Evolutionary conservation across 768 basidiomycete genomes (phyloP), one percentile per base, ranked within the genome.

Genomic region (Lactarius quietus): DNA sequence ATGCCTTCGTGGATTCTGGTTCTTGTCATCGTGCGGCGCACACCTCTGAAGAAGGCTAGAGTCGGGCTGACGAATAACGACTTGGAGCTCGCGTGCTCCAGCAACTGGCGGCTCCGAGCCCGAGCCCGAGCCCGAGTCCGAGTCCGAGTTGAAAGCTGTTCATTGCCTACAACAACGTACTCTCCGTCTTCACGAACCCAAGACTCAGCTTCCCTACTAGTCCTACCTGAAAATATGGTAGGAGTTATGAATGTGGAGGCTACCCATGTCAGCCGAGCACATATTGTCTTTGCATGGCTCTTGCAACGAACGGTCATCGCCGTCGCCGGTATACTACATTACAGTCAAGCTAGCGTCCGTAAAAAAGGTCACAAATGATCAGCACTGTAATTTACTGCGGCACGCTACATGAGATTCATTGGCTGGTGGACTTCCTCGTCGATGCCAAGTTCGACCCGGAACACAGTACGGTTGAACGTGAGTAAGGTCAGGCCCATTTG

Each of bases 41-140:
- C 78, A 95, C 33, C 92, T 0, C 83, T 97, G 59, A 86, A 88
- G 70, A 90, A 92, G 71, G 89, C 92, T 57, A 95, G 97, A 68
- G 83, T 92, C 36, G 84, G 83, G 0, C 80, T 93, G 43, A 75
- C 97, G 33, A 4, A 35, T 35, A 35, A 35, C 12, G 35, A 36
- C 35, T 36, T 36, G 33, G 80, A 90, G 73, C 84, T 90, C 20
- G 89, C 89, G 4, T 85, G 93, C 9, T 35, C 33, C 33, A n/a
- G n/a, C n/a, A n/a, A n/a, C n/a, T n/a, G n/a, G n/a, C n/a, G n/a
- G n/a, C n/a, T n/a, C n/a, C 33, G 33, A 33, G 33, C 33, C 33
- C 9, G 33, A 33, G 33, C 3, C 33, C 9, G 33, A 33, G 33
- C n/a, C 33, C 33, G 33, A 4, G 33, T 33, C 33, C 33, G 33